Conservation (phyloP, 192 early-diverging fungal genomes). For the Diversispora eburnea region DNA sequence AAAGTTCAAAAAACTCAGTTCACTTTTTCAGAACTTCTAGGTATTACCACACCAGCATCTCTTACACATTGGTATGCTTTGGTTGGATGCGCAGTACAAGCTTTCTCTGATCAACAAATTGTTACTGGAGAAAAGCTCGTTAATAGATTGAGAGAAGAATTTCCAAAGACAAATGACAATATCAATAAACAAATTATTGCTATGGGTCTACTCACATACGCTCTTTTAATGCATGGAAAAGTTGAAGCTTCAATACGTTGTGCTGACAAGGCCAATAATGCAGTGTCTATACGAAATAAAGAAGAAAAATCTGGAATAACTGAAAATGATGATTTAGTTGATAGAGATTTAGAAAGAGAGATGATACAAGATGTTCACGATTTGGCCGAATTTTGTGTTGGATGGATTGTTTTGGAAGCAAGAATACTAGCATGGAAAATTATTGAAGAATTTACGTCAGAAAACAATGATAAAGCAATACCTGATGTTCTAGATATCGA, state of each 20-base stretch:
- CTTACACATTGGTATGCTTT: constrained; percentile 30
- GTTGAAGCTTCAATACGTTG: constrained; percentile 19
- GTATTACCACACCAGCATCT: constrained; percentile 1
- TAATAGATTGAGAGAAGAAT: constrained; percentile 9
- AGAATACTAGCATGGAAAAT: constrained; percentile 21
- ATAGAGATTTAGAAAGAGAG: neutral
- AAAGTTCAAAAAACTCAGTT: neutral
- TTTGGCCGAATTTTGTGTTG: constrained; percentile 30
- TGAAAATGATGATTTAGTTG: neutral
- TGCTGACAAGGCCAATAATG: constrained; percentile 10
- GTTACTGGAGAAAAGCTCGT: constrained; percentile 4
- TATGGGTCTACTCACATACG: constrained; percentile 22
- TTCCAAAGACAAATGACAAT: neutral
- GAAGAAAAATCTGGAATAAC: neutral
- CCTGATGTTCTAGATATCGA: constrained; percentile 14
- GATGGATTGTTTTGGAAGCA: constrained; percentile 27
- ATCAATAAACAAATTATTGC: constrained; percentile 21
- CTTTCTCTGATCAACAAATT: constrained; percentile 1
- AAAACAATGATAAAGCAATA: constrained; percentile 13
- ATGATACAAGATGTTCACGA: constrained; percentile 15
- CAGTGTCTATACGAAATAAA: neutral
- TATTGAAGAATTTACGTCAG: constrained; percentile 5
- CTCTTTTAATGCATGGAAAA: constrained; percentile 25
- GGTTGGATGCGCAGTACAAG: constrained; percentile 16
- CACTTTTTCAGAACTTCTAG: constrained; percentile 14